A percentile compares a stretch with the other conserved stretches of the same genome.
Conservation (phyloP, 352 stramenopile species). For the Phytophthora brassicae region DNA sequence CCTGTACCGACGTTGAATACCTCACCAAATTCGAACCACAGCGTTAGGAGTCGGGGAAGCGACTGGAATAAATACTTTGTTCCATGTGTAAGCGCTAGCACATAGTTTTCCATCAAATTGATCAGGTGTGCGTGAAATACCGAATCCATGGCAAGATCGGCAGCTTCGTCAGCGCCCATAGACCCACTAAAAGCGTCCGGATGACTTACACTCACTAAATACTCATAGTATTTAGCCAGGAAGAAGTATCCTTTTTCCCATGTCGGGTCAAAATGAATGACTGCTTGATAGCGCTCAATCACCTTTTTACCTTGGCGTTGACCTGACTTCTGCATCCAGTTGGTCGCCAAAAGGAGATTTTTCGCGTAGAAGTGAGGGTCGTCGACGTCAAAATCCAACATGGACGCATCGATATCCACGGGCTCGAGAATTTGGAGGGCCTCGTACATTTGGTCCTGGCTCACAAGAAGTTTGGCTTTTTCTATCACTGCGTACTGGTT, state of each 20-base stretch:
- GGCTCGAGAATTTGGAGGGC: constrained; percentile 84
- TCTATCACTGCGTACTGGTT: constrained; percentile 77
- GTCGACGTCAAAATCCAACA: constrained; percentile 74
- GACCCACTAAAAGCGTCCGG: constrained; percentile 42
- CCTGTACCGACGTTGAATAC: constrained; percentile 44
- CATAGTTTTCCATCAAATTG: constrained; percentile 95
- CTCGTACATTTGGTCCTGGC: constrained; percentile 84
- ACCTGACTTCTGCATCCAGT: constrained; percentile 96
- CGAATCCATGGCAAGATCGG: constrained; percentile 46
- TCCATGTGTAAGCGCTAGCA: constrained; percentile 72
- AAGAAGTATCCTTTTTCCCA: constrained; percentile 95
- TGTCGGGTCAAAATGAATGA: constrained; percentile 91
- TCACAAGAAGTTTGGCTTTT: constrained; percentile 81
- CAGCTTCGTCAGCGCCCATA: constrained; percentile 44
- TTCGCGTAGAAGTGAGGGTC: constrained; percentile 81
- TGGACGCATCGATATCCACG: constrained; percentile 73
- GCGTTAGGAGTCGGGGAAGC: constrained; percentile 95
- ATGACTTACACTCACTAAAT: constrained; percentile 80
- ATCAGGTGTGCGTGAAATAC: constrained; percentile 78
- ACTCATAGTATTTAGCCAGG: constrained; percentile 91
- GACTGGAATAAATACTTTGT: constrained; percentile 98
- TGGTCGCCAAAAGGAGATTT: constrained; percentile 92
- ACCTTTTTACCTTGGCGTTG: constrained; percentile 94
- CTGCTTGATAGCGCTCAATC: constrained; percentile 92
- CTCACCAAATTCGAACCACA: constrained; percentile 97